phyloP scores from a whole-genome alignment of 1,284 basidiomycete species.

The Ceratobasidium theobromae region DNA sequence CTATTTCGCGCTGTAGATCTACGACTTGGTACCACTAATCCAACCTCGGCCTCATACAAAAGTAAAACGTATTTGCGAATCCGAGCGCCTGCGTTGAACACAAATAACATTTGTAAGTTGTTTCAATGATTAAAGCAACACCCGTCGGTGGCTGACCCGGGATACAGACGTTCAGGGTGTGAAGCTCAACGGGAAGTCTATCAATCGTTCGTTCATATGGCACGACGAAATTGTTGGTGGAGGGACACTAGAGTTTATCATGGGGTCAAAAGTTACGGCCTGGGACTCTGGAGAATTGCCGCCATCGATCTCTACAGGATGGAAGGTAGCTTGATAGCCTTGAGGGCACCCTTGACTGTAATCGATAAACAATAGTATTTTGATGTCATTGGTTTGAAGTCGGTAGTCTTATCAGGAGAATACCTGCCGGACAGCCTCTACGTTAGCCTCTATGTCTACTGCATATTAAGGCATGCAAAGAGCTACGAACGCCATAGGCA shows the following conservation, averaged over 20 bases:
- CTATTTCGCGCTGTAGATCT: constrained; percentile 23
- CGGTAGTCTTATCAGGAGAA: no score
- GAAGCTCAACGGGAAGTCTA: constrained; percentile 5
- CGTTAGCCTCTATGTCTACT: no score
- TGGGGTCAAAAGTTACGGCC: background rate
- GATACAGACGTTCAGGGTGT: constrained; percentile 4
- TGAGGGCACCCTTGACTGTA: background rate
- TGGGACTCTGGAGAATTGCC: constrained; percentile 10
- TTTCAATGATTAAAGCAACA: background rate
- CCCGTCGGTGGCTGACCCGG: background rate
- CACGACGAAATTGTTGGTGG: constrained; percentile 9
- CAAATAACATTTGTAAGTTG: background rate
- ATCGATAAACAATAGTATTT: no score
- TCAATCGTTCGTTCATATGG: constrained; percentile 4
- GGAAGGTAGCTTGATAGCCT: background rate
- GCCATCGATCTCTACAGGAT: constrained; percentile 3
- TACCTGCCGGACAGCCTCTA: no score
- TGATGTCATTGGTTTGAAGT: background rate
- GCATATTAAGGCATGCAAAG: no score
- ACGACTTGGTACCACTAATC: constrained; percentile 1
- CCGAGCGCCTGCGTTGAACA: background rate
- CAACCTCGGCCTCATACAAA: background rate
- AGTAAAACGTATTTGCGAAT: constrained; percentile 19
- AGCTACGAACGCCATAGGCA: no score
- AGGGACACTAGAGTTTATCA: constrained; percentile 8